Evolutionary conservation across 1,284 basidiomycete genomes (phyloP).

Genomic region (Ustilago bromivora): DNA sequence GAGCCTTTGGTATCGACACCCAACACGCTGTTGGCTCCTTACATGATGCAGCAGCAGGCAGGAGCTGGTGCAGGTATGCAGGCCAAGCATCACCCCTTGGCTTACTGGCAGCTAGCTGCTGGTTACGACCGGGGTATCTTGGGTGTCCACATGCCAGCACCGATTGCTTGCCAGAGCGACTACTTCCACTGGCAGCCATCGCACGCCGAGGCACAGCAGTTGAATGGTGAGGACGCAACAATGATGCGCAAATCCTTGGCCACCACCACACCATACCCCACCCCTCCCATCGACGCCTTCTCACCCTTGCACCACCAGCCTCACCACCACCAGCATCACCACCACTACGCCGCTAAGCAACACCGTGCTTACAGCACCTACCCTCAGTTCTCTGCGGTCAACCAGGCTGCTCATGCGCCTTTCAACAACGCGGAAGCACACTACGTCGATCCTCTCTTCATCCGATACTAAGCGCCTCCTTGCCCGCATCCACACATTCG

Average conservation of each 20-base stretch:
- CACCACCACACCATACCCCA: constrained; percentile 45
- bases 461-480: constrained; percentile 31
- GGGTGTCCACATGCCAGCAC: constrained; percentile 52
- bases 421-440: constrained; percentile 54
- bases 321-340: not conserved
- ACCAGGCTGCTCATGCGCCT: constrained; percentile 44
- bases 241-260: constrained; percentile 38
- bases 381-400: constrained; percentile 5
- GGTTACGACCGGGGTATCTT: constrained; percentile 52
- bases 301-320: constrained; percentile 21
- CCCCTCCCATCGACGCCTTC: constrained; percentile 50
- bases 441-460: constrained; percentile 52
- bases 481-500: not conserved
- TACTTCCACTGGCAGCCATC: constrained; percentile 48
- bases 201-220: constrained; percentile 9
- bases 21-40: constrained; percentile 53
- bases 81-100: constrained; percentile 44
- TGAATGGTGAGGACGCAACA: constrained; percentile 12
- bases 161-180: constrained; percentile 30
- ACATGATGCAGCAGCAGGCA: constrained; percentile 34
- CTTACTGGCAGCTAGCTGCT: constrained; percentile 53
- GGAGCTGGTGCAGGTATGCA: constrained; percentile 15
- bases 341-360: constrained; percentile 23
- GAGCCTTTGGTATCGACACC: constrained; percentile 54
- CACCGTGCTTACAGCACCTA: constrained; percentile 14